Conservation (phyloP, 805 yeast species). For the Metschnikowia kofuensis region DNA sequence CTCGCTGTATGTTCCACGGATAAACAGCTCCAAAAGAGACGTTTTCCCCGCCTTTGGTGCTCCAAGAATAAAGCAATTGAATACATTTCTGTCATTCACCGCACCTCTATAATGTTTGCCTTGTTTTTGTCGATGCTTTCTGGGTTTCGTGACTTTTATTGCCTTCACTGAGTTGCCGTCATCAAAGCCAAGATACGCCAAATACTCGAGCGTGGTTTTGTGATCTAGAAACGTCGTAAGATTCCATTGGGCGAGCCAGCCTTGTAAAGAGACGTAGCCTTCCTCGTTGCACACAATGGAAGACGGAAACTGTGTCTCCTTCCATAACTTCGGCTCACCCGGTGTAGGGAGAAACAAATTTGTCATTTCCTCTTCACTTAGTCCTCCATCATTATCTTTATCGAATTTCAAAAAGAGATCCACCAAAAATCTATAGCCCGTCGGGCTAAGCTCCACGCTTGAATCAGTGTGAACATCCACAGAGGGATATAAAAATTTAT, state of each 20-base stretch:
- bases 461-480: conserved; percentile 70
- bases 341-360: conserved; percentile 85
- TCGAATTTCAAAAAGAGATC: conserved; percentile 87
- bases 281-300: conserved; percentile 88
- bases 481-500: conserved; percentile 73
- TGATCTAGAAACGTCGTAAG: conserved; percentile 89
- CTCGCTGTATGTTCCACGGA: conserved; percentile 69
- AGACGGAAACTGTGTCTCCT: conserved; percentile 77
- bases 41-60: conserved; percentile 86
- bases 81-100: conserved; percentile 82
- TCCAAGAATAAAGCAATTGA: conserved; percentile 86
- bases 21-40: conserved; percentile 75
- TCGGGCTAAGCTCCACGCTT: conserved; percentile 88
- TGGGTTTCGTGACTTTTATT: conserved; percentile 75
- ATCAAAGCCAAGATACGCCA: conserved; percentile 89
- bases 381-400: conserved; percentile 94
- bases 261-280: conserved; percentile 89
- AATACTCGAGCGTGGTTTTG: conserved; percentile 78
- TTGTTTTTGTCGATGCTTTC: conserved; percentile 68
- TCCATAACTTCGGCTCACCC: conserved; percentile 87
- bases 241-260: conserved; percentile 99
- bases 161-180: conserved; percentile 42
- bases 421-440: conserved; percentile 87
- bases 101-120: conserved; percentile 60
- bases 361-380: conserved; percentile 67